Base-by-base conservation (phyloP, 495 filamentous ascomycete species). In the Talaromyces adpressus region DNA sequence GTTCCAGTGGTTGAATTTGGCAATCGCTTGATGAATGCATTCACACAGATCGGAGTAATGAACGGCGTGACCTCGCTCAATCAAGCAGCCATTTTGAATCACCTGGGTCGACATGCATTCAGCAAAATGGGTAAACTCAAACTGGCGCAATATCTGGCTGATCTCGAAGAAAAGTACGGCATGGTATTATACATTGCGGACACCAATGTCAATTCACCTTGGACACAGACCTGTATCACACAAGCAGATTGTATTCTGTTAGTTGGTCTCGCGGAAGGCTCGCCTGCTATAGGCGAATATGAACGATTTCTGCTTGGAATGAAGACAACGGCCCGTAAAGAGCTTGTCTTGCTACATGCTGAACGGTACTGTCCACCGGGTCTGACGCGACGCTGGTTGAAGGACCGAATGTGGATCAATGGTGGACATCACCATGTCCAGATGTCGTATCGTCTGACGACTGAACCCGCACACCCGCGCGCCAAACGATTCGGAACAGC, bases 371-470 rank as follows among this genome's bases (percentile, higher is more conserved):
- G 89, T 62, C 82, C 83, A 1, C 85, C 91, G 22, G 94, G 94
- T 0, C 69, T 95, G 25, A 97, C 93, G 0, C 81, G 94, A 41
- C 83, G 84, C 53, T 98, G 94, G 94, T 80, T 98, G 22, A 88
- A 91, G 68, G 97, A 97, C 70, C 88, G 94, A 0, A 84, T 96
- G 62, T 98, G 94, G 94, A 91, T 98, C 68, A 98, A 97, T 68
- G 94, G 94, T n/a, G 91, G 94, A 45, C 95, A 98, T 72, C 93
- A 97, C 70, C 94, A 98, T 68, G 89, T 98, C 25, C 94, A 98
- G 70, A 97, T 98, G 94, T 82, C 90, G 1, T 95, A 93, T 74
- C 87, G 88, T 39, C 82, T 87, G n/a, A 87, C 87, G 29, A 76
- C 87, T 5, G 87, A 93, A 65, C 87, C 91, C 18, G 85, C 91